Evolutionary conservation across 2,329 filamentous ascomycete genomes (phyloP).

Genomic region (Aschersonia sp.): DNA sequence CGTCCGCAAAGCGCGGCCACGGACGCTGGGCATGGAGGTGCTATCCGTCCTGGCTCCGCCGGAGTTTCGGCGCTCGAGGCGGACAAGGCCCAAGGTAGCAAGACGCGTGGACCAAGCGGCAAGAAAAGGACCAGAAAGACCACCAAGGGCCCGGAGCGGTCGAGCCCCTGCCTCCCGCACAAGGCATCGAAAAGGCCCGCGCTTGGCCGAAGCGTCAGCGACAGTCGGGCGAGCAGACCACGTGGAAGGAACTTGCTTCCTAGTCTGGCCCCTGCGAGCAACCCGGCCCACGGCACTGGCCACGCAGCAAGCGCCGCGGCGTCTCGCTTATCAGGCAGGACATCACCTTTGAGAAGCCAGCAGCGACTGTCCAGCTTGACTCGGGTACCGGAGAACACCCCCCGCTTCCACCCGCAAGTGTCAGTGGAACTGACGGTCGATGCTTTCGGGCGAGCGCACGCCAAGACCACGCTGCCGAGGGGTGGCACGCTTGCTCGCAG

Average conservation of each 20-base stretch:
- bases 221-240: slow-evolving; percentile 32
- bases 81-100: slow-evolving; percentile 12
- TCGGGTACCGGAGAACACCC: slow-evolving; percentile 40
- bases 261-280: slow-evolving; percentile 29
- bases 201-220: slow-evolving; percentile 39
- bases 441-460: slow-evolving; percentile 41
- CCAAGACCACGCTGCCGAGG: slow-evolving; percentile 33
- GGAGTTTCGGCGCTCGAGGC: slow-evolving; percentile 13
- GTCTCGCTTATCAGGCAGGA: slow-evolving; percentile 28
- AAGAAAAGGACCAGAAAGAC: slow-evolving; percentile 24
- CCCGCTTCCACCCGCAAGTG: slow-evolving; percentile 30
- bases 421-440: slow-evolving; percentile 51
- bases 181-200: slow-evolving; percentile 33
- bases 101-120: slow-evolving; percentile 27
- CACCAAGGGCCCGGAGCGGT: slow-evolving; percentile 26
- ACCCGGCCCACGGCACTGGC: slow-evolving; percentile 11
- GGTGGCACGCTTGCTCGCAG: slow-evolving; percentile 15
- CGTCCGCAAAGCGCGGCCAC: slow-evolving; percentile 32
- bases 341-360: slow-evolving; percentile 37
- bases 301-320: slow-evolving; percentile 19
- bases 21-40: slow-evolving; percentile 20
- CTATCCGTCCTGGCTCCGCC: slow-evolving; percentile 14
- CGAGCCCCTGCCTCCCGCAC: slow-evolving; percentile 32
- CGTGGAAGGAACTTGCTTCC: slow-evolving; percentile 26
- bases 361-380: slow-evolving; percentile 35